Evolutionary conservation across 2,329 filamentous ascomycete genomes (phyloP).

Genomic region (Pseudogymnoascus sp.): DNA sequence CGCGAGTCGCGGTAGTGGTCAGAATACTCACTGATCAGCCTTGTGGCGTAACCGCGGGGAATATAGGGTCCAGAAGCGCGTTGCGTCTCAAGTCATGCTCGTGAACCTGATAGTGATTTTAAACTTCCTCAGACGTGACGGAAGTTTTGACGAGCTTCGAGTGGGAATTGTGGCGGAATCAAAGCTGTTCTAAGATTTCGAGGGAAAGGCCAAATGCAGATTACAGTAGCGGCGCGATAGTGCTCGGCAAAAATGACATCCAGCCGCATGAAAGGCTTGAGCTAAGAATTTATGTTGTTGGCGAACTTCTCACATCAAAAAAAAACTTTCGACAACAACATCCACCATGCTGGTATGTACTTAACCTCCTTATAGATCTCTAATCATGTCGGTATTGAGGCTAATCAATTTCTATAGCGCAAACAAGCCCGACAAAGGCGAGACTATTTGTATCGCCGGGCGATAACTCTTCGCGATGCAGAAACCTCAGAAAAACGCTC

Average conservation of each 20-base stretch:
- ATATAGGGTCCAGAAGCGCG: slow-evolving; percentile 20
- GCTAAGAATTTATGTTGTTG: slow-evolving; percentile 20
- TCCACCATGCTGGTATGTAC: slow-evolving; percentile 9
- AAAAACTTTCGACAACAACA: slow-evolving; percentile 12
- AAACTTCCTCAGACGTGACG: slow-evolving; percentile 13
- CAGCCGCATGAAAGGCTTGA: slow-evolving; percentile 14
- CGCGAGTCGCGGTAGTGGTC: neutral
- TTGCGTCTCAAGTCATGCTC: slow-evolving; percentile 28
- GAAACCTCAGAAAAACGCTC: slow-evolving; percentile 89
- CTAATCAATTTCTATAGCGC: slow-evolving; percentile 36
- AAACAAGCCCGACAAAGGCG: slow-evolving; percentile 72
- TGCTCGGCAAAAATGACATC: slow-evolving; percentile 12
- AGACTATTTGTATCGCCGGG: slow-evolving; percentile 87
- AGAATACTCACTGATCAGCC: slow-evolving; percentile 19
- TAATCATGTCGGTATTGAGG: slow-evolving; percentile 13
- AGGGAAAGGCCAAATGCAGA: slow-evolving; percentile 10
- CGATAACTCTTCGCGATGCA: slow-evolving; percentile 79
- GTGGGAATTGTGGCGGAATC: slow-evolving; percentile 15
- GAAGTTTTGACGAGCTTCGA: slow-evolving; percentile 13
- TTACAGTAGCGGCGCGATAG: slow-evolving; percentile 11
- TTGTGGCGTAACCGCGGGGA: slow-evolving; percentile 25
- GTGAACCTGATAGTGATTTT: slow-evolving; percentile 13
- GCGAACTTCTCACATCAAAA: slow-evolving; percentile 10
- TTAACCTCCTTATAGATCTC: slow-evolving; percentile 4
- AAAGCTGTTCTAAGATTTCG: slow-evolving; percentile 11